Evolutionary conservation across 345 rosid genomes (phyloP), one percentile per base, ranked within the genome.

Genomic region (Brassica cretica): DNA sequence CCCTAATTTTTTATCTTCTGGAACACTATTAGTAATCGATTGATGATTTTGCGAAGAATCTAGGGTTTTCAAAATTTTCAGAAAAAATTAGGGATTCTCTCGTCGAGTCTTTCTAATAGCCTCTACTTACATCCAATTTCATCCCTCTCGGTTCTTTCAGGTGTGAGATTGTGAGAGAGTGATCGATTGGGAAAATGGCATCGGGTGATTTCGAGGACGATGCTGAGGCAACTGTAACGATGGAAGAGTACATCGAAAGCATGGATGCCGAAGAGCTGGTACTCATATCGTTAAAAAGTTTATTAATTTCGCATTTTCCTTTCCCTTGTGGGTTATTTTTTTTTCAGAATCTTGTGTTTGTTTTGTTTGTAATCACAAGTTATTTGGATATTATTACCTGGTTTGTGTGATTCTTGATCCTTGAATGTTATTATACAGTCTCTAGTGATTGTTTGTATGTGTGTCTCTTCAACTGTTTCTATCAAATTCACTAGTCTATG

Each of bases 251-350:
- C 74, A 91, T 95, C 68, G 75, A 93, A 68, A 81, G 86, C 27
- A 87, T 93, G 58, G 97, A 95, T 76, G 97, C 88, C 0, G 90
- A 93, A 82, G 98, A 93, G 80, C 84, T 95, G 89, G 99, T 95
- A 86, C 74, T 60, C 4, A 24, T 7, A 9, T 70, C 62, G 33
- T 6, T 41, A 58, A 0, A n/a, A 6, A 10, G 27, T 63, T 15
- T 0, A 7, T 15, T 53, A 0, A 2, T 76, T 30, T 5, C 10
- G 37, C 27, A 64, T 53, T 27, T 27, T 27, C 30, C 30, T 61
- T 25, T 55, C 32, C 12, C 76, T 25, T 44, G 46, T 15, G 15
- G 15, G 32, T 11, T 24, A 0, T 27, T 27, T 27, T 27, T 27
- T 27, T 27, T 27, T 27, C 30, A 27, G 30, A 27, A 27, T 27